phyloP scores from a whole-genome alignment of 1,284 basidiomycete genomes.

The Puccinia hordei region DNA sequence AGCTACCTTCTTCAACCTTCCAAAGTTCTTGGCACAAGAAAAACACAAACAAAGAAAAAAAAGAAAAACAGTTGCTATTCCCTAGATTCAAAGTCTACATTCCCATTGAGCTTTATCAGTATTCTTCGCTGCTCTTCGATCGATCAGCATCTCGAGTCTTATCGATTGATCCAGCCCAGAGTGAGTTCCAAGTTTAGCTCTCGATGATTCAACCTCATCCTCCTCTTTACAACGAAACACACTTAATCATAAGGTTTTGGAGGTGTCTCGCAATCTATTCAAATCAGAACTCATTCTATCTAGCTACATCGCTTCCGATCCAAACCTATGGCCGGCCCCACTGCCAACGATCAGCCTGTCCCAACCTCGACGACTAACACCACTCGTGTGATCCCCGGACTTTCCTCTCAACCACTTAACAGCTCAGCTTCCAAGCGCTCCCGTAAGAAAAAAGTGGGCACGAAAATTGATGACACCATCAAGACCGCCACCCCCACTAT shows the following conservation, averaged over 20 bases:
- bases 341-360: conserved; percentile 20
- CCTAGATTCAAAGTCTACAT: too few relatives aligned
- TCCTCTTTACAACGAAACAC: background rate
- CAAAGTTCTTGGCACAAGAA: too few relatives aligned
- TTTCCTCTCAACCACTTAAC: conserved; percentile 27
- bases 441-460: conserved; percentile 38
- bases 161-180: background rate
- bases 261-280: background rate
- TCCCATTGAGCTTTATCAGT: background rate
- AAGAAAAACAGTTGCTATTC: too few relatives aligned
- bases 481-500: background rate
- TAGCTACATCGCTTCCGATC: too few relatives aligned
- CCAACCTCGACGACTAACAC: conserved; percentile 20
- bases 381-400: conserved; percentile 41
- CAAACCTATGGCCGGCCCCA: conserved; percentile 23
- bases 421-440: conserved; percentile 28
- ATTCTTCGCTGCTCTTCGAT: background rate
- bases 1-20: too few relatives aligned
- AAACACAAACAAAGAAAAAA: too few relatives aligned
- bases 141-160: conserved; percentile 9
- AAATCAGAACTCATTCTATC: background rate
- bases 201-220: background rate
- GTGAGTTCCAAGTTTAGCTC: background rate
- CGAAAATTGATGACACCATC: conserved; percentile 11
- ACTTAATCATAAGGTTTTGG: background rate